Evolutionary conservation across 1,284 basidiomycete genomes (phyloP).

Genomic region (Coriolopsis trogii): DNA sequence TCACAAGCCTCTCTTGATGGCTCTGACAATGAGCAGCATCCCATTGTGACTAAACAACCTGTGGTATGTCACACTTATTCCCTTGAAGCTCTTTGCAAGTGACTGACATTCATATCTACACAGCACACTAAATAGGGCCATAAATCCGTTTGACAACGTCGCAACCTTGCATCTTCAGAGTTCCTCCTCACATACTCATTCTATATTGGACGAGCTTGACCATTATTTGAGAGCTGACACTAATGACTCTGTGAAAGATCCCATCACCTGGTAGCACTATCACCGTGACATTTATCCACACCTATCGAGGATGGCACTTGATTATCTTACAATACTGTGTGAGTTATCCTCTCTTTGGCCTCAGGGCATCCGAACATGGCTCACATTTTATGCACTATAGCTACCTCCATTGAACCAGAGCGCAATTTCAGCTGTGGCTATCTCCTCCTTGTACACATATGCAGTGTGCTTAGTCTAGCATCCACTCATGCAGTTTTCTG

Average conservation of each 20-base stretch:
- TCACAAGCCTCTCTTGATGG: neutral
- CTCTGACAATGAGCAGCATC: too few relatives aligned
- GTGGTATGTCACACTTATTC: too few relatives aligned
- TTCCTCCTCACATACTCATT: too few relatives aligned
- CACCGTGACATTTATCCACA: conserved; percentile 17
- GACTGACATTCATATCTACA: too few relatives aligned
- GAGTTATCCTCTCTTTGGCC: neutral
- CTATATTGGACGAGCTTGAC: conserved; percentile 15
- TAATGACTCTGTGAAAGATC: conserved; percentile 20
- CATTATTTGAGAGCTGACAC: conserved; percentile 9
- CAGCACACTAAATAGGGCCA: neutral
- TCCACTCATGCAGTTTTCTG: too few relatives aligned
- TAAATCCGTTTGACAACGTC: neutral
- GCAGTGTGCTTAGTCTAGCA: too few relatives aligned
- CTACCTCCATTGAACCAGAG: neutral
- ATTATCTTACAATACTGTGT: conserved; percentile 31
- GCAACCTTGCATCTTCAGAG: neutral
- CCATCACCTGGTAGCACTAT: conserved; percentile 29
- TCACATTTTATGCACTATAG: too few relatives aligned
- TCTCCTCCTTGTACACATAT: too few relatives aligned
- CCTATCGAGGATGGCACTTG: conserved; percentile 30
- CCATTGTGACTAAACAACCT: too few relatives aligned
- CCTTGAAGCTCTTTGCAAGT: too few relatives aligned
- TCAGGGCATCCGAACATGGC: too few relatives aligned
- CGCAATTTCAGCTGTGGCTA: neutral